Evolutionary conservation across 306 rosid species (phyloP).

Genomic region (Cicer chorassanicum): DNA sequence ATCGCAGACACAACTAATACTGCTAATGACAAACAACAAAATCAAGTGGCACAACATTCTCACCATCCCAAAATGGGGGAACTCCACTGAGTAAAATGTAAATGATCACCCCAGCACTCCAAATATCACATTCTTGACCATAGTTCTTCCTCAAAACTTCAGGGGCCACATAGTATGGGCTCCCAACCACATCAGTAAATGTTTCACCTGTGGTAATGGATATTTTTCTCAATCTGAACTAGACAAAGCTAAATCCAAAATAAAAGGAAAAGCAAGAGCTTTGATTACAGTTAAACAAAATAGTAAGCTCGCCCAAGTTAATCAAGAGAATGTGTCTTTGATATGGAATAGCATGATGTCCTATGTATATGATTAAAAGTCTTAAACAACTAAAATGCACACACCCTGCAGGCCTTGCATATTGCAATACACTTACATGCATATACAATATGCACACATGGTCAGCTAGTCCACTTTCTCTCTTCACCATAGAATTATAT

Average conservation of each 20-base stretch:
- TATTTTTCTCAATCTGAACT: slow-evolving; percentile 39
- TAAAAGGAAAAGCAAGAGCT: background rate
- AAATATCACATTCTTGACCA: slow-evolving; percentile 91
- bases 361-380: background rate
- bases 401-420: slow-evolving; percentile 17
- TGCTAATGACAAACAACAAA: background rate
- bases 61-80: slow-evolving; percentile 99
- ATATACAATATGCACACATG: slow-evolving; percentile 9
- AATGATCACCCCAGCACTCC: slow-evolving; percentile 99
- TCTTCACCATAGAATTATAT: slow-evolving; percentile 13
- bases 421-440: slow-evolving; percentile 3
- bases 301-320: background rate
- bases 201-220: slow-evolving; percentile 71
- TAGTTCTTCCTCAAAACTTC: slow-evolving; percentile 87
- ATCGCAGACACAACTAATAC: slow-evolving; percentile 23
- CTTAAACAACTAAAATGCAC: slow-evolving; percentile 32
- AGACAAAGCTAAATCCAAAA: slow-evolving; percentile 20
- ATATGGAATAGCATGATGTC: background rate
- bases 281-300: slow-evolving; percentile 17
- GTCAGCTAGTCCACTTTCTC: slow-evolving; percentile 32
- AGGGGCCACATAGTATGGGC: slow-evolving; percentile 99
- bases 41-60: slow-evolving; percentile 48
- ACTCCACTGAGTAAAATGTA: slow-evolving; percentile 91
- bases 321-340: slow-evolving; percentile 27
- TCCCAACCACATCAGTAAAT: slow-evolving; percentile 90